Evolutionary conservation across 2,329 filamentous ascomycete genomes (phyloP).

Genomic region (Penicillium freii): DNA sequence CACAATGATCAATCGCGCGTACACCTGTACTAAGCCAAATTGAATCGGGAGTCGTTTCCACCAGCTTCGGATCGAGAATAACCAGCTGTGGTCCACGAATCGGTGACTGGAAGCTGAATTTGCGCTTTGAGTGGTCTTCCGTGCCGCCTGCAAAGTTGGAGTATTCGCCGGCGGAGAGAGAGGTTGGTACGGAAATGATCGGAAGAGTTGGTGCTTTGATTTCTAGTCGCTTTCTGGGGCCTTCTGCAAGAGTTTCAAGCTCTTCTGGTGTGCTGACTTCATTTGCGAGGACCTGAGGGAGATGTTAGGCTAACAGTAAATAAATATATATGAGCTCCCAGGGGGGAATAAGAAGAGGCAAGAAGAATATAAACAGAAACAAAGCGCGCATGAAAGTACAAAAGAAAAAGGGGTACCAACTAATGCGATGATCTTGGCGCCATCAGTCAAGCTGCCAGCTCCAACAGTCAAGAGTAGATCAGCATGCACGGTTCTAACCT

Average conservation of each 20-base stretch:
- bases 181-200: constrained; percentile 44
- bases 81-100: constrained; percentile 51
- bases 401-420: constrained; percentile 26
- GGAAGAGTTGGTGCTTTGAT: constrained; percentile 30
- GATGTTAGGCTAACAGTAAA: constrained; percentile 2
- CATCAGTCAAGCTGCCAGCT: constrained; percentile 57
- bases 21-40: constrained; percentile 61
- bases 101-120: constrained; percentile 39
- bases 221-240: constrained; percentile 25
- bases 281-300: constrained; percentile 49
- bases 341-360: neutral
- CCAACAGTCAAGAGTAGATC: constrained; percentile 57
- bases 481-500: constrained; percentile 38
- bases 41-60: constrained; percentile 50
- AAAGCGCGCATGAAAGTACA: neutral
- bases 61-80: constrained; percentile 56
- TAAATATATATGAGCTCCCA: neutral
- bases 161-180: constrained; percentile 46
- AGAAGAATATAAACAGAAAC: neutral
- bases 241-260: constrained; percentile 38
- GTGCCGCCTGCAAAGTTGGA: constrained; percentile 43
- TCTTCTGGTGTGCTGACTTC: constrained; percentile 39
- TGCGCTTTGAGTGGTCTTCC: constrained; percentile 35
- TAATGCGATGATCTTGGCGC: constrained; percentile 53
- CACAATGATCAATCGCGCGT: constrained; percentile 57